A percentile compares a stretch with the other conserved stretches of the same genome.
Evolutionary conservation across 2,329 filamentous ascomycete species (phyloP).

Genomic region (Colletotrichum godetiae): DNA sequence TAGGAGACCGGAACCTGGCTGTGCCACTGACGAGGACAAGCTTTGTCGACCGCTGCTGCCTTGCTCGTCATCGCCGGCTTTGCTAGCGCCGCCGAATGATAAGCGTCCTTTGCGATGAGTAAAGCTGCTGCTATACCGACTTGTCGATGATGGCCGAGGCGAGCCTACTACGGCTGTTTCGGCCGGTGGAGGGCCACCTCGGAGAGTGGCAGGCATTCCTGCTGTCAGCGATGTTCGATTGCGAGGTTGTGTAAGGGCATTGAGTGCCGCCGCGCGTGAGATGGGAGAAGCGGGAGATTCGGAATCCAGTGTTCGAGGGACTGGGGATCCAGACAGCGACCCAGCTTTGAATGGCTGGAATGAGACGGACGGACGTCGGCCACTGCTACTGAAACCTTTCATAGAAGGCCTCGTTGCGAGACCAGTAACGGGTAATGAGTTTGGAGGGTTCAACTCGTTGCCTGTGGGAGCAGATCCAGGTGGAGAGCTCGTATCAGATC

Average conservation of each 20-base stretch:
- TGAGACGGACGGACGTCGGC: constrained; percentile 83
- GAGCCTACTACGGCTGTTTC: constrained; percentile 79
- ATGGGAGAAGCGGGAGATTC: constrained; percentile 67
- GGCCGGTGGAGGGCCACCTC: constrained; percentile 71
- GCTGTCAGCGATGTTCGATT: constrained; percentile 80
- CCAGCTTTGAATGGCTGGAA: constrained; percentile 98
- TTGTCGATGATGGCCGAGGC: constrained; percentile 81
- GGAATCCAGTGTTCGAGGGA: constrained; percentile 59
- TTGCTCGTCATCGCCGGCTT: constrained; percentile 76
- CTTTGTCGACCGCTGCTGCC: constrained; percentile 85
- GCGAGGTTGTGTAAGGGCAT: constrained; percentile 66
- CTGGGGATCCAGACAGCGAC: constrained; percentile 89
- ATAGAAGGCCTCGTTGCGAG: constrained; percentile 47
- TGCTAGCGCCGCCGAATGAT: constrained; percentile 80
- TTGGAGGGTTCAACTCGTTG: constrained; percentile 57
- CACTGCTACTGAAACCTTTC: constrained; percentile 62
- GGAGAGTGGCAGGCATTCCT: constrained; percentile 79
- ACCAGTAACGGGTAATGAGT: constrained; percentile 64
- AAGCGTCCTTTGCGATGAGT: constrained; percentile 83
- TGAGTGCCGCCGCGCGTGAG: constrained; percentile 59
- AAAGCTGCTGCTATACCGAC: constrained; percentile 94
- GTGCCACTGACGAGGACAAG: constrained; percentile 73
- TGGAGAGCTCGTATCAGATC: constrained; percentile 72
- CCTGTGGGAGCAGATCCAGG: constrained; percentile 61
- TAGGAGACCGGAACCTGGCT: constrained; percentile 83